A percentile compares a stretch with the other conserved stretches of the same genome.
phyloP scores from a whole-genome alignment of 768 basidiomycete species.

The Candolleomyces efflorescens region DNA sequence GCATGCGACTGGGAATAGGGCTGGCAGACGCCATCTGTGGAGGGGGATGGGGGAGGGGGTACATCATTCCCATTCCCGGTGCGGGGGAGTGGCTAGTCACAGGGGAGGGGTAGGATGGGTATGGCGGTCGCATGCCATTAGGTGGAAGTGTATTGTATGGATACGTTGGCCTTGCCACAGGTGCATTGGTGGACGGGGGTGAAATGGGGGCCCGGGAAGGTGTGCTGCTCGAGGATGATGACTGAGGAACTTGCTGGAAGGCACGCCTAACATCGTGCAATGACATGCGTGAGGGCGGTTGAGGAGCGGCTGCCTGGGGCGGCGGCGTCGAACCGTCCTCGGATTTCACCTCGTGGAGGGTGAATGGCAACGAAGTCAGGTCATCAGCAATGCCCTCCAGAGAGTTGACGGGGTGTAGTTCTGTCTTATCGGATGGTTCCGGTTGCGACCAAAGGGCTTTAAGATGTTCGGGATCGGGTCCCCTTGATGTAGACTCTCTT shows the following conservation, averaged over 20 bases:
- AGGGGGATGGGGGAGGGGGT: slow-evolving; percentile 53
- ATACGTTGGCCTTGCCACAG: slow-evolving; percentile 37
- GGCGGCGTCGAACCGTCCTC: slow-evolving; percentile 83
- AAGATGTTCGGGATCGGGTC: slow-evolving; percentile 78
- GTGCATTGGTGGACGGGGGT: slow-evolving; percentile 43
- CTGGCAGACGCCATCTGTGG: slow-evolving; percentile 50
- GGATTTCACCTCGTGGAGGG: slow-evolving; percentile 80
- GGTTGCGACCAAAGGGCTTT: slow-evolving; percentile 79
- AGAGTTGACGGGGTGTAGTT: slow-evolving; percentile 67
- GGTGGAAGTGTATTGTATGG: slow-evolving; percentile 41
- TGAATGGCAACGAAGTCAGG: slow-evolving; percentile 72
- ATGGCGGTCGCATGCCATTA: slow-evolving; percentile 51
- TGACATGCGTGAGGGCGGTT: slow-evolving; percentile 71
- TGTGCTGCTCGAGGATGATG: slow-evolving; percentile 44
- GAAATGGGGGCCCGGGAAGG: slow-evolving; percentile 49
- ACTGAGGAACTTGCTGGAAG: slow-evolving; percentile 79
- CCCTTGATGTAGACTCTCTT: slow-evolving; percentile 67
- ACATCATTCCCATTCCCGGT: slow-evolving; percentile 59
- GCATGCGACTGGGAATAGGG: slow-evolving; percentile 58
- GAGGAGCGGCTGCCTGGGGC: slow-evolving; percentile 38
- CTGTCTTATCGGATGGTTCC: slow-evolving; percentile 60
- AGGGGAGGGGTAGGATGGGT: slow-evolving; percentile 59
- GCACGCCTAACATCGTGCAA: slow-evolving; percentile 79
- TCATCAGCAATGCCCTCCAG: slow-evolving; percentile 84
- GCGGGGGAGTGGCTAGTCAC: slow-evolving; percentile 72